Percentiles rank a stretch among this genome's conserved stretches.
phyloP scores from a whole-genome alignment of 2,329 filamentous ascomycete species.

The Colletotrichum sp. region DNA sequence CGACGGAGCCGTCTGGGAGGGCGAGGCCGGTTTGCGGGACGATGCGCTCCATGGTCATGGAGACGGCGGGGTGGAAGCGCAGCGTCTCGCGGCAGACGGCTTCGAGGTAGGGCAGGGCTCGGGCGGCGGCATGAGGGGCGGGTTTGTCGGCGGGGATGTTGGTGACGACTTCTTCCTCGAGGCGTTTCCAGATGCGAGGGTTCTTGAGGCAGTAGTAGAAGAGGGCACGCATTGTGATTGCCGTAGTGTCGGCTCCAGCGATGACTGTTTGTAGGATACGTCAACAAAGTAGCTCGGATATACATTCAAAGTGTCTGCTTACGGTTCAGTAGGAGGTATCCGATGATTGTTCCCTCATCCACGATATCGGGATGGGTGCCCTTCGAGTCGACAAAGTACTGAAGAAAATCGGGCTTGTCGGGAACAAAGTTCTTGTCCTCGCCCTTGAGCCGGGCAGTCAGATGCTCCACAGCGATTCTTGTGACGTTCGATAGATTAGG shows the following conservation, averaged over 20 bases:
- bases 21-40: slow-evolving; percentile 46
- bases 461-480: slow-evolving; percentile 22
- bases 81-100: slow-evolving; percentile 58
- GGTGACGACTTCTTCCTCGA: slow-evolving; percentile 39
- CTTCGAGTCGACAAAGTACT: slow-evolving; percentile 40
- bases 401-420: slow-evolving; percentile 31
- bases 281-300: not conserved
- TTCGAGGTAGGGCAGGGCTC: slow-evolving; percentile 47
- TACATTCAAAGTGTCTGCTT: not conserved
- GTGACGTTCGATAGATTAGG: slow-evolving; percentile 26
- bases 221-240: slow-evolving; percentile 35
- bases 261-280: slow-evolving; percentile 24
- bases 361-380: slow-evolving; percentile 37
- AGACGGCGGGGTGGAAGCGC: slow-evolving; percentile 53
- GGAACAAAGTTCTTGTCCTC: slow-evolving; percentile 7
- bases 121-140: slow-evolving; percentile 29
- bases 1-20: slow-evolving; percentile 38
- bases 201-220: slow-evolving; percentile 42
- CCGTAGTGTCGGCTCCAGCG: slow-evolving; percentile 42
- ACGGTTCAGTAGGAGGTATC: slow-evolving; percentile 36
- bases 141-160: not conserved
- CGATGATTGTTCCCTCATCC: slow-evolving; percentile 33
- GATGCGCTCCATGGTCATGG: slow-evolving; percentile 53
- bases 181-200: slow-evolving; percentile 28
- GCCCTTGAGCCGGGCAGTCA: slow-evolving; percentile 19